phyloP scores from a whole-genome alignment of 2,329 filamentous ascomycete genomes.

The Stachybotrys chartarum region DNA sequence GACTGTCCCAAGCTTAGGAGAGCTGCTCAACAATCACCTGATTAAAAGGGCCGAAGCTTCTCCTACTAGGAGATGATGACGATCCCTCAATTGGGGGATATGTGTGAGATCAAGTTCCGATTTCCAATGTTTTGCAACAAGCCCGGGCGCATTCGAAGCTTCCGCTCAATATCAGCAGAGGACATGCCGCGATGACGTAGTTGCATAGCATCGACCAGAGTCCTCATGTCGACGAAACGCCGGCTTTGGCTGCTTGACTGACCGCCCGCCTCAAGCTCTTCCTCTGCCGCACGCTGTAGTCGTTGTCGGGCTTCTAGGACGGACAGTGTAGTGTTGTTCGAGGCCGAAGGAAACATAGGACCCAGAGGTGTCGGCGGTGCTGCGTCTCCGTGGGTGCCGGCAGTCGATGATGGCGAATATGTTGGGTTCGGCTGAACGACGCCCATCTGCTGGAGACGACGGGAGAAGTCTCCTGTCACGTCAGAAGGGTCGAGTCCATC shows the following conservation, averaged over 20 bases:
- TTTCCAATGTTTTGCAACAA: slow-evolving; percentile 38
- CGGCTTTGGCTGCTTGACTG: slow-evolving; percentile 21
- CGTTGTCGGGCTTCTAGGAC: slow-evolving; percentile 41
- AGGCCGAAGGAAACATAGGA: slow-evolving; percentile 21
- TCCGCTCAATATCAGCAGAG: slow-evolving; percentile 35
- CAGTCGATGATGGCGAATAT: slow-evolving; percentile 44
- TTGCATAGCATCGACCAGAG: slow-evolving; percentile 37
- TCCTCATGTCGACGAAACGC: slow-evolving; percentile 41
- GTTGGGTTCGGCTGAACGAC: slow-evolving; percentile 47
- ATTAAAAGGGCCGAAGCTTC: too few species aligned
- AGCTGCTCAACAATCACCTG: too few species aligned
- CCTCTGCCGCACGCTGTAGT: slow-evolving; percentile 34
- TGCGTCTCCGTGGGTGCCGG: slow-evolving; percentile 10
- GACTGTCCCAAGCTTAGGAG: too few species aligned
- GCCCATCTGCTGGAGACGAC: slow-evolving; percentile 47
- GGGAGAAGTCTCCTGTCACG: slow-evolving; percentile 37
- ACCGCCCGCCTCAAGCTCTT: slow-evolving; percentile 35
- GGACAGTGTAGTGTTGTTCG: slow-evolving; percentile 37
- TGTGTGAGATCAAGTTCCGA: slow-evolving; percentile 28
- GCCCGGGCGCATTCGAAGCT: slow-evolving; percentile 36
- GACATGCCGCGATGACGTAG: slow-evolving; percentile 33
- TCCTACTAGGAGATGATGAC: too few species aligned
- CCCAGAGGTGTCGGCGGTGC: slow-evolving; percentile 10
- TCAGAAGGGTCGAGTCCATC: slow-evolving; percentile 35
- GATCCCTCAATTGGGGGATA: background rate